Evolutionary conservation across 106 monocot genomes (phyloP).

Genomic region (Phalaenopsis equestris): DNA sequence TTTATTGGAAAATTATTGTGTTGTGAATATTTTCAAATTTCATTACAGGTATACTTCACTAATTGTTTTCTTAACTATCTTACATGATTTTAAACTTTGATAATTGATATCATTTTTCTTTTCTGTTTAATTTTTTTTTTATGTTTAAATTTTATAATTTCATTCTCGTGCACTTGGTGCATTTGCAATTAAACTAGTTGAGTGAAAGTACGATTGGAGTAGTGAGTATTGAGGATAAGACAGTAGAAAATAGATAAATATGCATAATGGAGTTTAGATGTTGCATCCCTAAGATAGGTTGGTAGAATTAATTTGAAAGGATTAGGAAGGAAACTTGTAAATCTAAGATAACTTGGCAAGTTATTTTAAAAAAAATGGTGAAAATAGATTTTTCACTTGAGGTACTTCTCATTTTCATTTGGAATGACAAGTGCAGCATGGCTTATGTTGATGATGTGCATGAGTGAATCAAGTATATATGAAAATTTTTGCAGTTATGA

Average conservation of each 20-base stretch:
- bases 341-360: neutral
- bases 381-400: neutral
- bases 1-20: too few species aligned
- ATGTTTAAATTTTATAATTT: too few species aligned
- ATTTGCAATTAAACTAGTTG: too few species aligned
- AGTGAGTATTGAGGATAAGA: neutral
- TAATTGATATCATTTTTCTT: too few species aligned
- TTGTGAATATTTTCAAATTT: too few species aligned
- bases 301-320: neutral
- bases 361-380: neutral
- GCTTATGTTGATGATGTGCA: neutral
- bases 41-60: too few species aligned
- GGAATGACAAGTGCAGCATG: neutral
- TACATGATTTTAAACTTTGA: too few species aligned
- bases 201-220: neutral
- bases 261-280: neutral
- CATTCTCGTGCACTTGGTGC: too few species aligned
- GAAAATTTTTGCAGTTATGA: neutral
- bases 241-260: neutral
- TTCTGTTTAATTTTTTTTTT: too few species aligned
- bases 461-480: neutral
- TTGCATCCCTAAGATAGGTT: neutral
- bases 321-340: neutral
- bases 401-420: neutral
- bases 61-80: too few species aligned